Evolutionary conservation across 2,329 filamentous ascomycete genomes (phyloP).

Genomic region (Aspergillus sp.): DNA sequence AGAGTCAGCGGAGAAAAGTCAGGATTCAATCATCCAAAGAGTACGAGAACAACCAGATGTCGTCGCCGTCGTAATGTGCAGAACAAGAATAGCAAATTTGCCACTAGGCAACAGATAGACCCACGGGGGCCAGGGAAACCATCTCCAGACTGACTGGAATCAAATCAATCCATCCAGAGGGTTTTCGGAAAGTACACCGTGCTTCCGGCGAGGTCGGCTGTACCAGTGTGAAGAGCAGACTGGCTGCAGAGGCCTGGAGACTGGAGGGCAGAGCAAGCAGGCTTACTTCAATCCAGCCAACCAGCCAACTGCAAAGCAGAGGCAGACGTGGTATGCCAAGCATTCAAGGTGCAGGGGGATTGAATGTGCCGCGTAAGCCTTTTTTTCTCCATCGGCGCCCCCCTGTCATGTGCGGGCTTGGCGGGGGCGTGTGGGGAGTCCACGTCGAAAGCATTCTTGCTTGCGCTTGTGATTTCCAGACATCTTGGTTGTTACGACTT

Average conservation of each 20-base stretch:
- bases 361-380: slow-evolving; percentile 24
- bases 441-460: neutral
- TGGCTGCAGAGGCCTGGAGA: neutral
- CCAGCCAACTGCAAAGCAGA: neutral
- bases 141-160: neutral
- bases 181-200: neutral
- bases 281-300: too few relatives aligned
- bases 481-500: neutral
- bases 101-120: neutral
- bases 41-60: too few relatives aligned
- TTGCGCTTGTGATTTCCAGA: neutral
- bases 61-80: neutral
- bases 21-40: too few relatives aligned
- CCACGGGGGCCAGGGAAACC: neutral
- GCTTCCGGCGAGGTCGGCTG: neutral
- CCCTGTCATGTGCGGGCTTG: slow-evolving; percentile 25
- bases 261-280: too few relatives aligned
- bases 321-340: slow-evolving; percentile 12
- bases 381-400: slow-evolving; percentile 19
- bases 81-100: neutral
- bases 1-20: too few relatives aligned
- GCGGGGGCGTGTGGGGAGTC: slow-evolving; percentile 16
- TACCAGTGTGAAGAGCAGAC: neutral
- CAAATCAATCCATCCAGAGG: neutral
- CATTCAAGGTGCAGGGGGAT: slow-evolving; percentile 14